Base-by-base conservation (phyloP, 179 eudicot genomes). In the Patellifolia procumbens region DNA sequence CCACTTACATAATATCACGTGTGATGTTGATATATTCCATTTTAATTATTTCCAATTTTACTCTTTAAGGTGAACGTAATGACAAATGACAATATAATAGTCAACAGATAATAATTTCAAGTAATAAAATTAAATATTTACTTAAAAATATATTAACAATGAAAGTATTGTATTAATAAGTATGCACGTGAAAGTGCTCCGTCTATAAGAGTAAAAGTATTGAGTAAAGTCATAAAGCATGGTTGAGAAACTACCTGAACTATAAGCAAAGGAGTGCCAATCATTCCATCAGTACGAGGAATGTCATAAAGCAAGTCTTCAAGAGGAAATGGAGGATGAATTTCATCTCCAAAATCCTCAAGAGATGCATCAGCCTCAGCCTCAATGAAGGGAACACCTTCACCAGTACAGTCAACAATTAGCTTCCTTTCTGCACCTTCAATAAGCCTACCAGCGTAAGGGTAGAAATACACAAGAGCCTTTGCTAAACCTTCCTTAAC, bases 311-410 rank as follows among this genome's bases (percentile, higher is more conserved):
- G 79, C 34, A 88, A 75, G 59, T 87, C 90, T 29, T 86, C 83
- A 66, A 88, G 70, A 13, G 89, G 88, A 72, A 85, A 88, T 8
- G 89, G 88, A 43, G 91, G 89, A 49, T 82, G 87, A 56, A 85
- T 84, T 9, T 72, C 84, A 39, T 78, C 86, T 0, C 87, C 89
- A 22, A 86, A 86, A 73, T 88, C 78, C 76, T 81, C 76, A 29
- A 88, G 76, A 0, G 53, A 70, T 0, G 74, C 87, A 51, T 86
- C 86, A 12, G 86, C 87, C 1, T 86, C 85, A 2, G 88, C 92
- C 81, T 83, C 92, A 32, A 88, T 77, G 79, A 88, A 88, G 63
- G 82, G 45, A 26, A 88, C 87, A 2, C 92, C 92, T 63, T 85
- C 85, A 9, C 83, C 87, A 1, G 76, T 81, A 32, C 91, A 88